These are phyloP conservation scores for Phytophthora sojae DNA, from an alignment of 352 stramenopile species.

Conservation along the genomic window DNA sequence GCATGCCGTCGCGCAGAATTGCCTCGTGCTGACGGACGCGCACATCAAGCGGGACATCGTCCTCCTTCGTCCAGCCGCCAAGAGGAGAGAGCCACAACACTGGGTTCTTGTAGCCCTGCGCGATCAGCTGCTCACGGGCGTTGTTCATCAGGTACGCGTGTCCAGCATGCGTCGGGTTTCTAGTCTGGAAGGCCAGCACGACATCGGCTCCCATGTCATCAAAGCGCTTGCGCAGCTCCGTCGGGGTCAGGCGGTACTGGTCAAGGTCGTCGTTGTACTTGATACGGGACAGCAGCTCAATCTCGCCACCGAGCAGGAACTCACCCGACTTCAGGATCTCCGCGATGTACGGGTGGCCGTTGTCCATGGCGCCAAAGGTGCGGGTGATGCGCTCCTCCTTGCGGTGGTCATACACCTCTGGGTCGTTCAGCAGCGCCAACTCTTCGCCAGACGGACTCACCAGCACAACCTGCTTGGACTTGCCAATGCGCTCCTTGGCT, in stretches of 20 bases:
- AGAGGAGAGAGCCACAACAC: conserved; percentile 98
- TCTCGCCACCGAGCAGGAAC: conserved; percentile 96
- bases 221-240: conserved; percentile 95
- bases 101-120: conserved; percentile 95
- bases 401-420: conserved; percentile 96
- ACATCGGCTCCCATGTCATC: conserved; percentile 95
- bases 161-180: conserved; percentile 97
- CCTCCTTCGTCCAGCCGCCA: conserved; percentile 98
- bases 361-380: conserved; percentile 97
- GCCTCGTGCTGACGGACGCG: conserved; percentile 97
- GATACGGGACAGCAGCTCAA: conserved; percentile 96
- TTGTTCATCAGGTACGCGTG: conserved; percentile 99
- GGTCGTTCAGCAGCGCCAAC: conserved; percentile 93
- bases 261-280: conserved; percentile 98
- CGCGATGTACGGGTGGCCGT: conserved; percentile 96
- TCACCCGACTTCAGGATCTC: conserved; percentile 96
- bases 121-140: conserved; percentile 94
- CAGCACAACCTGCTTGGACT: conserved; percentile 89
- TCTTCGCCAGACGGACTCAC: conserved; percentile 95
- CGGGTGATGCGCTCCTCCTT: conserved; percentile 99
- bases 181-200: conserved; percentile 98
- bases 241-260: conserved; percentile 95
- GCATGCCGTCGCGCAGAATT: conserved; percentile 92
- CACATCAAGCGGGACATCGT: conserved; percentile 98
- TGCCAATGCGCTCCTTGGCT: conserved; percentile 92